A percentile compares a stretch with the other conserved stretches of the same genome.
Conservation (phyloP, 1,139 yeast species). For the Geotrichum australiense region DNA sequence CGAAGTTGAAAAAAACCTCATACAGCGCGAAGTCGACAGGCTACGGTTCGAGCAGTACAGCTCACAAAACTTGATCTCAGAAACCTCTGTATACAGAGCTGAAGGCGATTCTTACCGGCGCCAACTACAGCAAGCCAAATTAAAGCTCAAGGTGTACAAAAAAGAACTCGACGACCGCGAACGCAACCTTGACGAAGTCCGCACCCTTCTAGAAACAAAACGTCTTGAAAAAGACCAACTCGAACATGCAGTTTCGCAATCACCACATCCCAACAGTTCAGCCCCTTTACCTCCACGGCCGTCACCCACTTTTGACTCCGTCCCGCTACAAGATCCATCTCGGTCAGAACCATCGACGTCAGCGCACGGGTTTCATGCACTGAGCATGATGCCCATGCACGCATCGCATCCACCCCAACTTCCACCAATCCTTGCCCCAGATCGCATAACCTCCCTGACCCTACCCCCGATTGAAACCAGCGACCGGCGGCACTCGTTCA, state of each 20-base stretch:
- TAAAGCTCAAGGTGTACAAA: slow-evolving; percentile 39
- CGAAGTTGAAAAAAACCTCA: slow-evolving; percentile 42
- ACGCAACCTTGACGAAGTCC: slow-evolving; percentile 33
- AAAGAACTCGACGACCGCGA: slow-evolving; percentile 39
- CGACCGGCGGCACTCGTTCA: neutral
- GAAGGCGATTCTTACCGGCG: slow-evolving; percentile 32
- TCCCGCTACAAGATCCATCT: neutral
- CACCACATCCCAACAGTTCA: neutral
- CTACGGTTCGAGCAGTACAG: slow-evolving; percentile 34
- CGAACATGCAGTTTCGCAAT: slow-evolving; percentile 3
- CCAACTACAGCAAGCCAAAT: slow-evolving; percentile 37
- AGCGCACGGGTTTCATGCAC: neutral
- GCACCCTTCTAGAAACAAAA: slow-evolving; percentile 13
- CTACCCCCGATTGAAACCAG: neutral
- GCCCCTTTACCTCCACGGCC: neutral
- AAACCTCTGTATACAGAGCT: slow-evolving; percentile 17
- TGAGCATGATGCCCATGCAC: neutral
- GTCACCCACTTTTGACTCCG: neutral
- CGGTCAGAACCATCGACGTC: neutral
- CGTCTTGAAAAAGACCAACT: slow-evolving; percentile 5
- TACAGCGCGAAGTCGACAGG: slow-evolving; percentile 45
- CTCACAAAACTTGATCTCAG: slow-evolving; percentile 17
- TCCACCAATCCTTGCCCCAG: neutral
- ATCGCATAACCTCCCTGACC: neutral
- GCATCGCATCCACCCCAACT: neutral